These are phyloP conservation scores for Acanthamoeba divionensis DNA, from an alignment of 208 protist species.

Conservation along the genomic window DNA sequence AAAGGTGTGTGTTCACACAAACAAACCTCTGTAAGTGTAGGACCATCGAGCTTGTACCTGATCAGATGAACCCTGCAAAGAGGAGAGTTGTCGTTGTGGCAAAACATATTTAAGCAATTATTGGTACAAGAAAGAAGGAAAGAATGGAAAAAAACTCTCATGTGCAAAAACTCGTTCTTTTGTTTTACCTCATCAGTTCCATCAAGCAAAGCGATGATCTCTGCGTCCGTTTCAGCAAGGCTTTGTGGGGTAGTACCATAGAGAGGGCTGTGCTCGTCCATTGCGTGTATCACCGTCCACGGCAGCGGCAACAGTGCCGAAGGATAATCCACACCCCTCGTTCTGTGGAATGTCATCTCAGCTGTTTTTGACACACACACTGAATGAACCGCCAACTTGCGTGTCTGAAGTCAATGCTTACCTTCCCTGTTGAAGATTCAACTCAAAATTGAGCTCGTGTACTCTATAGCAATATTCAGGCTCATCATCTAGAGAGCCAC, in stretches of 20 bases:
- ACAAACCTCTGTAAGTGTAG: slow-evolving; percentile 9
- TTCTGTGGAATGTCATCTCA: not conserved
- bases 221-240: not conserved
- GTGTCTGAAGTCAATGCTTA: too few species aligned
- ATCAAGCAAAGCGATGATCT: slow-evolving; percentile 45
- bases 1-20: not conserved
- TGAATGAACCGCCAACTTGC: too few species aligned
- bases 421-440: not conserved
- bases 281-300: slow-evolving; percentile 32
- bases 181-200: slow-evolving; percentile 12
- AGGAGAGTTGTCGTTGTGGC: too few species aligned
- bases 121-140: not conserved
- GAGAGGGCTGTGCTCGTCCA: slow-evolving; percentile 45
- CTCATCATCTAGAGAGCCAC: not conserved
- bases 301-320: not conserved
- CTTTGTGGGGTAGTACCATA: not conserved
- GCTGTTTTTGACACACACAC: too few species aligned
- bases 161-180: not conserved
- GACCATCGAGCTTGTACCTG: slow-evolving; percentile 11
- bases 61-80: slow-evolving; percentile 22
- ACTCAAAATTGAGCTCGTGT: slow-evolving; percentile 47
- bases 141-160: not conserved
- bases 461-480: not conserved
- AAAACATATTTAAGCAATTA: not conserved
- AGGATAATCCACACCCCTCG: not conserved